Evolutionary conservation across 768 basidiomycete species (phyloP).

Genomic region (Termitomyces titanicus): DNA sequence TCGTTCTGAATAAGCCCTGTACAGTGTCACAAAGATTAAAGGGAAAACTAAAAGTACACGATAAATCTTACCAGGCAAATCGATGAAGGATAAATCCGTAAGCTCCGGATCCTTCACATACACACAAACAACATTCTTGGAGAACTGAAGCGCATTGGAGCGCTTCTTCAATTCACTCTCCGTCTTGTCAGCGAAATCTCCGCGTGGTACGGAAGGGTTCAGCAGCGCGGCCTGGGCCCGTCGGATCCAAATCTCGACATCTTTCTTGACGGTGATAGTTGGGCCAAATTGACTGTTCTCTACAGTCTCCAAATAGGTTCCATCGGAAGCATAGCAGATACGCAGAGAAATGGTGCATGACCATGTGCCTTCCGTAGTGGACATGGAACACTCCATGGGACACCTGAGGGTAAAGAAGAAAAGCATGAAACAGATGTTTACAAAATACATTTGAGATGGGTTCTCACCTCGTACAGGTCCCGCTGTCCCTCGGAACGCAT

Average conservation of each 20-base stretch:
- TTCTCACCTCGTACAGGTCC: slow-evolving; percentile 52
- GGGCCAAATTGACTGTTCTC: slow-evolving; percentile 35
- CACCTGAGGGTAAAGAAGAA: slow-evolving; percentile 32
- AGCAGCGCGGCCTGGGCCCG: slow-evolving; percentile 60
- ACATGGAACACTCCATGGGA: slow-evolving; percentile 52
- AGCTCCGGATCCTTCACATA: slow-evolving; percentile 40
- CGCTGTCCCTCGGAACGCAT: slow-evolving; percentile 57
- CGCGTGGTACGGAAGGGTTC: slow-evolving; percentile 31
- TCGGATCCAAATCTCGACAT: slow-evolving; percentile 51
- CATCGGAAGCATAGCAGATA: slow-evolving; percentile 16
- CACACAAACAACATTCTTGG: slow-evolving; percentile 47
- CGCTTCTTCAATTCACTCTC: slow-evolving; percentile 18
- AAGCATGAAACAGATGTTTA: background rate
- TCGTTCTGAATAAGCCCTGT: slow-evolving; percentile 57
- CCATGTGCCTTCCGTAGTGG: slow-evolving; percentile 33
- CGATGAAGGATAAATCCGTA: slow-evolving; percentile 50
- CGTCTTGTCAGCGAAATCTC: slow-evolving; percentile 23
- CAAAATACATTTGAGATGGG: background rate
- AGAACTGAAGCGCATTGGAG: slow-evolving; percentile 30
- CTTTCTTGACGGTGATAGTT: slow-evolving; percentile 31
- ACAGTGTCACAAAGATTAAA: slow-evolving; percentile 13
- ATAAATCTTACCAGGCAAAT: slow-evolving; percentile 44
- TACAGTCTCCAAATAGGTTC: slow-evolving; percentile 15
- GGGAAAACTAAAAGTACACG: slow-evolving; percentile 6
- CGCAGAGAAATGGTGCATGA: slow-evolving; percentile 43